phyloP scores from a whole-genome alignment of 805 yeast genomes.

The Tetrapisispora fleetii region DNA sequence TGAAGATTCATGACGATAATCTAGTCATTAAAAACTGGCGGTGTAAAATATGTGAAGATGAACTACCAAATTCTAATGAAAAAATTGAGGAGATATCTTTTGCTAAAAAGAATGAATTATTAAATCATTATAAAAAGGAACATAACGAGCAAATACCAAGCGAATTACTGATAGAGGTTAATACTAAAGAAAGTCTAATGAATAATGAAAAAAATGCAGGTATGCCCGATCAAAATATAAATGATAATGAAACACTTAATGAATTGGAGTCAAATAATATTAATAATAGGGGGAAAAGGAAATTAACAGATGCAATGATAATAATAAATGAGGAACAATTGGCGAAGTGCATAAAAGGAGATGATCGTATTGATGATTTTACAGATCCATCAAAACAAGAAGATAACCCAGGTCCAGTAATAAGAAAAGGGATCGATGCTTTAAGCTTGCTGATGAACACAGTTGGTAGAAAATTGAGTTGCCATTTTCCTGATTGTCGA shows the following conservation, averaged over 20 bases:
- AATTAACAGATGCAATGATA: conserved; percentile 3
- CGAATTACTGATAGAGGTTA: conserved; percentile 4
- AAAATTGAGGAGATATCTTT: conserved; percentile 29
- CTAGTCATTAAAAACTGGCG: conserved; percentile 53
- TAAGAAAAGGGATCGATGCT: conserved; percentile 10
- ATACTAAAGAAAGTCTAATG: neutral
- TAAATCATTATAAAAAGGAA: conserved; percentile 48
- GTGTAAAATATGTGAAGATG: conserved; percentile 43
- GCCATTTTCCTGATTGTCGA: conserved; percentile 43
- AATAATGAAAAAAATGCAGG: neutral
- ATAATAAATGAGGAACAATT: conserved; percentile 20
- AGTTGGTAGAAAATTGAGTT: conserved; percentile 32
- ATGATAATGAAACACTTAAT: neutral
- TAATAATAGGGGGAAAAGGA: neutral
- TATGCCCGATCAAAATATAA: neutral
- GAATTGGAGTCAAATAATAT: neutral
- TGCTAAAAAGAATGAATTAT: conserved; percentile 46
- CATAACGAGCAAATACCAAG: conserved; percentile 20
- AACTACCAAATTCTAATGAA: neutral
- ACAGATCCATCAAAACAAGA: neutral
- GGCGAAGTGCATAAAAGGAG: conserved; percentile 18
- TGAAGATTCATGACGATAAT: conserved; percentile 54
- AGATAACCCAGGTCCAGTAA: neutral
- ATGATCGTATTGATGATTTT: neutral
- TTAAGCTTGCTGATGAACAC: conserved; percentile 26